Conservation (phyloP, 805 yeast species). For the Clavispora vitiphila region DNA sequence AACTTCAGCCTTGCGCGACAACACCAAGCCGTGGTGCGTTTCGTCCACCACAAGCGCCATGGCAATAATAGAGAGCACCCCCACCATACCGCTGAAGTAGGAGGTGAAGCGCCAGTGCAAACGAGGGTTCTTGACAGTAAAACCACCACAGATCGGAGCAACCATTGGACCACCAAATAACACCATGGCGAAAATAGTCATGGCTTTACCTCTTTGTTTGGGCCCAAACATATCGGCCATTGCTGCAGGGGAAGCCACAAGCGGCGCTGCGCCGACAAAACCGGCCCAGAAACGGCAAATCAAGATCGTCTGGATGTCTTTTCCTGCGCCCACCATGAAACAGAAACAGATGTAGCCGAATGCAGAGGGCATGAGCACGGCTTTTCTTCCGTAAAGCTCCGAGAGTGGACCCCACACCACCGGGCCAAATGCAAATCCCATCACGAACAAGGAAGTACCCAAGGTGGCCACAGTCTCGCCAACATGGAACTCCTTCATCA, state of each 20-base stretch:
- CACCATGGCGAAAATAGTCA: slow-evolving; percentile 24
- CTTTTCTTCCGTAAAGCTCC: slow-evolving; percentile 70
- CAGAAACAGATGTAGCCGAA: slow-evolving; percentile 56
- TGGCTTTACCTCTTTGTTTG: slow-evolving; percentile 18
- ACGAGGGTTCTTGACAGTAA: slow-evolving; percentile 47
- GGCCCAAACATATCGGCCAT: slow-evolving; percentile 19
- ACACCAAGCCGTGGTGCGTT: slow-evolving; percentile 66
- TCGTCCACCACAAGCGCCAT: slow-evolving; percentile 51
- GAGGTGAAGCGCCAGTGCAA: slow-evolving; percentile 84
- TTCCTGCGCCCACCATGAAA: slow-evolving; percentile 33
- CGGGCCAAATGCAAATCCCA: slow-evolving; percentile 94
- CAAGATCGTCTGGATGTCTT: slow-evolving; percentile 20
- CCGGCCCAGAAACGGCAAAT: slow-evolving; percentile 22
- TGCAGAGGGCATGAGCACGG: slow-evolving; percentile 51
- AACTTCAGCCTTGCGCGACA: slow-evolving; percentile 56
- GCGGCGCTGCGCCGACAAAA: slow-evolving; percentile 21
- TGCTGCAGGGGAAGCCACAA: slow-evolving; percentile 21
- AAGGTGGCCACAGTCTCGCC: slow-evolving; percentile 67
- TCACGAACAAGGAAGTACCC: slow-evolving; percentile 75
- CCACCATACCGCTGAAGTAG: slow-evolving; percentile 64
- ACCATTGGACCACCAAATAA: slow-evolving; percentile 28
- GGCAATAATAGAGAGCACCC: slow-evolving; percentile 36
- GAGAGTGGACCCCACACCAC: slow-evolving; percentile 84
- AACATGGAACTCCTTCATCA: slow-evolving; percentile 52
- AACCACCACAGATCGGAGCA: slow-evolving; percentile 45